Evolutionary conservation across 495 filamentous ascomycete genomes (phyloP), one percentile per base, ranked within the genome.

Genomic region (Lindgomyces ingoldianus): DNA sequence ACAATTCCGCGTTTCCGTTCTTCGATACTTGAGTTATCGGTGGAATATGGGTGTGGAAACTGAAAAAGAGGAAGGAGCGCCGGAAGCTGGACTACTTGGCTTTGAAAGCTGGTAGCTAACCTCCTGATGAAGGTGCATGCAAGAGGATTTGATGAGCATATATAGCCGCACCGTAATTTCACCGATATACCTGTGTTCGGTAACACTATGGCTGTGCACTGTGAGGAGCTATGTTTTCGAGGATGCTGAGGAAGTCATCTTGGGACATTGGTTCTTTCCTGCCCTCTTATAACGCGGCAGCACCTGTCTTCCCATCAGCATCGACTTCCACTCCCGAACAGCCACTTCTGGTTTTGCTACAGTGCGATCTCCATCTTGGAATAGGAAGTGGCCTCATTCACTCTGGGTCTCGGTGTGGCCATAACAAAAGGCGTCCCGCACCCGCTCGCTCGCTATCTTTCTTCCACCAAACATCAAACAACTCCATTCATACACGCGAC

Each of bases 1-100:
- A 87, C 1, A 84, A 81, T 57, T 73, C 89, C 48, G 85, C 91
- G 18, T 89, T 89, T 65, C 83, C 80, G 53, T 88, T 87, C 58
- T 72, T 85, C 18, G 82, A 83, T 54, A 72, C n/a, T 78, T 85
- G 0, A 70, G 80, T 65, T 72, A 27, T 1, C 19, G 80, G 2
- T 89, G 86, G 87, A 12, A 85, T 83, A 84, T 77, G 72, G 41
- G 63, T 89, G 64, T 74, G 70, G 66, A 42, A 46, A 41, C 61
- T 55, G 12, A 64, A 60, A n/a, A 25, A 4, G 18, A 51, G 21
- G 21, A 24, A 21, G 36, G 22, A 49, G 8, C 49, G 33, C 33
- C 33, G 14, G 6, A 6, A 39, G 6, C 33, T 39, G 33, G 33
- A 6, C 6, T 39, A 39, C 33, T 39, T 39, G 6, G 6, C 6